Evolutionary conservation across 75 land plant genomes (phyloP).

Genomic region (Larix kaempferi): DNA sequence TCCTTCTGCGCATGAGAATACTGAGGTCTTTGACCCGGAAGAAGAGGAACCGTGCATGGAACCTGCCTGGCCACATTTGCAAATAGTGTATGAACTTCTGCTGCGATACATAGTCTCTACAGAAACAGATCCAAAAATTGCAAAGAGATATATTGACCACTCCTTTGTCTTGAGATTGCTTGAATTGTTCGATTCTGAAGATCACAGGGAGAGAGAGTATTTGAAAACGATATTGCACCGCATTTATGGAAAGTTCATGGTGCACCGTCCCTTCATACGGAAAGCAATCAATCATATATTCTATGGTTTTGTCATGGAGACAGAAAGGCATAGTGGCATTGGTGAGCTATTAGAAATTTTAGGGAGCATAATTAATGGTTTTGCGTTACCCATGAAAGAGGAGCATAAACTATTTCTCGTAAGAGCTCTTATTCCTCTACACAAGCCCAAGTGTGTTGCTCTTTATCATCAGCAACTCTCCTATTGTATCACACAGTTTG

Average conservation of each 20-base stretch:
- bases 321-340: slow-evolving; percentile 60
- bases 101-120: slow-evolving; percentile 43
- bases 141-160: slow-evolving; percentile 55
- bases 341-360: slow-evolving; percentile 60
- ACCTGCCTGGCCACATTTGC: slow-evolving; percentile 62
- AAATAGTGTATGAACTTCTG: slow-evolving; percentile 55
- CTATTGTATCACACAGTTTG: slow-evolving; percentile 56
- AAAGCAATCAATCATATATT: slow-evolving; percentile 58
- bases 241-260: slow-evolving; percentile 75
- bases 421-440: slow-evolving; percentile 59
- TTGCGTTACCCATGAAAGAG: slow-evolving; percentile 63
- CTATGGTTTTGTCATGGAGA: slow-evolving; percentile 54
- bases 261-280: slow-evolving; percentile 59
- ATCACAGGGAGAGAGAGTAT: slow-evolving; percentile 59
- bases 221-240: slow-evolving; percentile 61
- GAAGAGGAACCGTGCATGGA: slow-evolving; percentile 65
- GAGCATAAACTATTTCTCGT: slow-evolving; percentile 61
- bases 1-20: slow-evolving; percentile 27
- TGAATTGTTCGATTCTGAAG: slow-evolving; percentile 61
- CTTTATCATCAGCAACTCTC: slow-evolving; percentile 57
- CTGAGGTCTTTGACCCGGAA: slow-evolving; percentile 39
- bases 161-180: slow-evolving; percentile 43
- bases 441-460: slow-evolving; percentile 51
- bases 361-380: slow-evolving; percentile 64
- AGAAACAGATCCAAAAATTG: slow-evolving; percentile 56